Evolutionary conservation across 2,329 filamentous ascomycete genomes (phyloP).

Genomic region (Aspergillus amoenus): DNA sequence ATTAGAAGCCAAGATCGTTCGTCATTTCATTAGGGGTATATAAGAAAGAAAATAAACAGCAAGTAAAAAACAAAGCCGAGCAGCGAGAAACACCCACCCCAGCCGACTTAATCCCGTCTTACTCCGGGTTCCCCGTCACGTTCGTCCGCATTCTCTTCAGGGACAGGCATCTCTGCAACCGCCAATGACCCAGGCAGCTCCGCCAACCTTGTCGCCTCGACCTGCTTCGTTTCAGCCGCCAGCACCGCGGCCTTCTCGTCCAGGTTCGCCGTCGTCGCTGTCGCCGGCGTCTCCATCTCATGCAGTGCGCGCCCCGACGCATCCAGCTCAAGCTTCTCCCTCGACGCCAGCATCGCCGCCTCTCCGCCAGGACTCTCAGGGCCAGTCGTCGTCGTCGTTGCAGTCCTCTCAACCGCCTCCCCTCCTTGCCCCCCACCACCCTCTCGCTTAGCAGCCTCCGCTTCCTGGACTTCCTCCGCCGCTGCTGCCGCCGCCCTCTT

Average conservation of each 20-base stretch:
- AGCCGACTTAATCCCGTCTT: neutral
- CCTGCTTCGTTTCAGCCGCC: neutral
- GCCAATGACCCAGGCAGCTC: slow-evolving; percentile 6
- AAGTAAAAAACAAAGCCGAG: neutral
- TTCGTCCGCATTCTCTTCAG: neutral
- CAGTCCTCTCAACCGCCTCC: neutral
- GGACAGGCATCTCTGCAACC: slow-evolving; percentile 3
- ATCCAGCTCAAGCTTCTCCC: slow-evolving; percentile 15
- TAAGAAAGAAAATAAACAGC: neutral
- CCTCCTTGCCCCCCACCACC: neutral
- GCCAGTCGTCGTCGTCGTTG: neutral
- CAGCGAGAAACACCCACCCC: neutral
- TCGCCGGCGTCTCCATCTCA: slow-evolving; percentile 8
- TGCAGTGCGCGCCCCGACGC: slow-evolving; percentile 9
- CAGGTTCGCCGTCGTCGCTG: neutral
- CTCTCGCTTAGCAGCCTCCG: neutral
- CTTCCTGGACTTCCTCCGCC: neutral
- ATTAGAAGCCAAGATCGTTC: neutral
- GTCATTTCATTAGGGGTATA: neutral
- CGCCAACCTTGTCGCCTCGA: neutral
- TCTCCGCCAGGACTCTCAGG: neutral
- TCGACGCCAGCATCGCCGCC: slow-evolving; percentile 9
- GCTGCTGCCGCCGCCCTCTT: no score
- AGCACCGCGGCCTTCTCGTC: neutral
- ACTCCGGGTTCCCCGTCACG: neutral